Evolutionary conservation across 768 basidiomycete species (phyloP).

Genomic region (Leucocoprinus sp.): DNA sequence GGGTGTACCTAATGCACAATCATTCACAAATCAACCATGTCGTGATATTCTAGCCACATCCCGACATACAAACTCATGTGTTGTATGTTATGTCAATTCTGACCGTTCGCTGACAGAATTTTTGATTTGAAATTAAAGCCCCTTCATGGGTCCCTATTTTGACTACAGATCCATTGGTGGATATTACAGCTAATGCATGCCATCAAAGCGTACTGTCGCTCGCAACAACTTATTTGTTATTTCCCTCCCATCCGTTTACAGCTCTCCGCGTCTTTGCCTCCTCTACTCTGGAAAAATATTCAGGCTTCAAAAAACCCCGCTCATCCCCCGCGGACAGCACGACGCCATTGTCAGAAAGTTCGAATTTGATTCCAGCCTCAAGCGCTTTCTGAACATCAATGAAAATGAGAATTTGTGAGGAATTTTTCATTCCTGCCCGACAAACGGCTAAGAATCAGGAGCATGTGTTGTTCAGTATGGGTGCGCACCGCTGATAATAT

Average conservation of each 20-base stretch:
- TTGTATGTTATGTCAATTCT: no score
- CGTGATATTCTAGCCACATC: no score
- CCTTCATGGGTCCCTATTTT: no score
- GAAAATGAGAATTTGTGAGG: slow-evolving; percentile 75
- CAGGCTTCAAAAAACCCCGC: slow-evolving; percentile 47
- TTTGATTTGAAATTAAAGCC: no score
- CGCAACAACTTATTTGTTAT: no score
- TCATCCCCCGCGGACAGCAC: slow-evolving; percentile 76
- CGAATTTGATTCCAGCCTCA: slow-evolving; percentile 63
- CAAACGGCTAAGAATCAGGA: background rate
- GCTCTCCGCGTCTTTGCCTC: slow-evolving; percentile 27
- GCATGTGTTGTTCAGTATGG: background rate
- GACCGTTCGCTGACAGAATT: no score
- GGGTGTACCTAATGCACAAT: no score
- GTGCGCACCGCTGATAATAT: slow-evolving; percentile 67
- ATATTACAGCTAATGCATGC: no score
- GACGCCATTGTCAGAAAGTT: slow-evolving; percentile 81
- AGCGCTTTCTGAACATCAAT: slow-evolving; percentile 68
- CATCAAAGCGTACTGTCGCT: no score
- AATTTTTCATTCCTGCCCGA: slow-evolving; percentile 66
- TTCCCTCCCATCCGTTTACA: slow-evolving; percentile 27
- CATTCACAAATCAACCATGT: no score
- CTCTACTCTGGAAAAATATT: slow-evolving; percentile 68
- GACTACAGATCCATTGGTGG: no score
- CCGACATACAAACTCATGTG: no score